phyloP scores from a whole-genome alignment of 1,284 basidiomycete species.

The Stygiomarasmius scandens region DNA sequence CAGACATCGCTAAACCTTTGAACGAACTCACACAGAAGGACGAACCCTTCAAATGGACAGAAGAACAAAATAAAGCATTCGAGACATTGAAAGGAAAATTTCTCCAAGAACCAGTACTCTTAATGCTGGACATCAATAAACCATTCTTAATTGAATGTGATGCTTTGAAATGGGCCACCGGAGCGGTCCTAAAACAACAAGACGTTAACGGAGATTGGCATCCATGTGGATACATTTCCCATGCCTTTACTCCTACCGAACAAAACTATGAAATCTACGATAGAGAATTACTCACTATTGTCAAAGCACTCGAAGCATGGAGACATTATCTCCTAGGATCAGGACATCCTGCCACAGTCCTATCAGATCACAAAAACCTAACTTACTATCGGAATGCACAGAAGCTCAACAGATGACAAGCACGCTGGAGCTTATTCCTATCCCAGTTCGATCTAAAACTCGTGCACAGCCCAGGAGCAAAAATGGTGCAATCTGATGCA shows the following conservation, averaged over 20 bases:
- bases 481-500: conserved; percentile 16
- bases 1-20: too few relatives aligned
- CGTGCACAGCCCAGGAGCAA: not conserved
- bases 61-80: not conserved
- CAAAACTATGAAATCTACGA: too few relatives aligned
- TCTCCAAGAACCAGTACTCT: not conserved
- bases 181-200: too few relatives aligned
- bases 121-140: not conserved
- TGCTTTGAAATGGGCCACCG: not conserved
- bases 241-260: conserved; percentile 13
- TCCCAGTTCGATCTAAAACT: conserved; percentile 31
- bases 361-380: conserved; percentile 36
- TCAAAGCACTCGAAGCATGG: too few relatives aligned
- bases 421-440: conserved; percentile 36
- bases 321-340: too few relatives aligned
- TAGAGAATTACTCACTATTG: too few relatives aligned
- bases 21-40: conserved; percentile 18
- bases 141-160: conserved; percentile 3
- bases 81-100: not conserved
- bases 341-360: too few relatives aligned
- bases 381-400: conserved; percentile 25
- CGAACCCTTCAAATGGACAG: not conserved
- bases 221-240: too few relatives aligned
- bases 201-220: too few relatives aligned
- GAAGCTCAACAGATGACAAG: conserved; percentile 37